These are phyloP conservation scores for Diddensiella transvaalensis DNA, from an alignment of 805 yeast species.

Conservation along the genomic window DNA sequence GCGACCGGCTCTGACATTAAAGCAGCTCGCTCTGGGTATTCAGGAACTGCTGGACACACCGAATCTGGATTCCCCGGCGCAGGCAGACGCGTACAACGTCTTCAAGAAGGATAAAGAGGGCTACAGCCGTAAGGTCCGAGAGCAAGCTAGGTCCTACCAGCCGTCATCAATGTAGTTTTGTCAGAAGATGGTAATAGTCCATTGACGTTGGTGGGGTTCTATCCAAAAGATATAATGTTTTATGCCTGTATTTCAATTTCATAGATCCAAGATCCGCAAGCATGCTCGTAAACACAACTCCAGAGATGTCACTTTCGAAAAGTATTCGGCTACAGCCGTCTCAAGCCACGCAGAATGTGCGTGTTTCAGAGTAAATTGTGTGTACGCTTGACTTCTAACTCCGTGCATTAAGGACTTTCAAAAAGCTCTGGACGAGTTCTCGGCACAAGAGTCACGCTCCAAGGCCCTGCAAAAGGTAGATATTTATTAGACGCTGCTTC, in stretches of 20 bases:
- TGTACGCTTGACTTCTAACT: no score
- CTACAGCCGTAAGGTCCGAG: slow-evolving; percentile 73
- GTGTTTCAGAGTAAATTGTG: no score
- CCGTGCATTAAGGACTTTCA: slow-evolving; percentile 9
- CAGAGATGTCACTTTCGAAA: slow-evolving; percentile 5
- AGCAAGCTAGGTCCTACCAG: slow-evolving; percentile 56
- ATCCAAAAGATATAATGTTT: no score
- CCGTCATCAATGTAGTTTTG: no score
- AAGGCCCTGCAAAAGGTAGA: slow-evolving; percentile 11
- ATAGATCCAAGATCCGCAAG: no score
- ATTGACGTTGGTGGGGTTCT: no score
- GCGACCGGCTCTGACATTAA: slow-evolving; percentile 94
- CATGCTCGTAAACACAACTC: no score
- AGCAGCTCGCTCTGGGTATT: slow-evolving; percentile 84
- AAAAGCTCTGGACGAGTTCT: slow-evolving; percentile 17
- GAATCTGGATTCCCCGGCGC: slow-evolving; percentile 95
- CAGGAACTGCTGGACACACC: slow-evolving; percentile 90
- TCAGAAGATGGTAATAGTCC: no score
- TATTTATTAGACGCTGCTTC: no score
- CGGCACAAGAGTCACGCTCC: slow-evolving; percentile 17
- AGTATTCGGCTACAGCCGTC: slow-evolving; percentile 11
- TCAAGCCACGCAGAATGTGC: slow-evolving; percentile 7
- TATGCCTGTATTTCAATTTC: no score
- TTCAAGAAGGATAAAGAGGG: slow-evolving; percentile 62
- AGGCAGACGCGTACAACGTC: slow-evolving; percentile 77